These are phyloP conservation scores for Leishmania arabica DNA, from an alignment of 208 protist species.

Conservation along the genomic window DNA sequence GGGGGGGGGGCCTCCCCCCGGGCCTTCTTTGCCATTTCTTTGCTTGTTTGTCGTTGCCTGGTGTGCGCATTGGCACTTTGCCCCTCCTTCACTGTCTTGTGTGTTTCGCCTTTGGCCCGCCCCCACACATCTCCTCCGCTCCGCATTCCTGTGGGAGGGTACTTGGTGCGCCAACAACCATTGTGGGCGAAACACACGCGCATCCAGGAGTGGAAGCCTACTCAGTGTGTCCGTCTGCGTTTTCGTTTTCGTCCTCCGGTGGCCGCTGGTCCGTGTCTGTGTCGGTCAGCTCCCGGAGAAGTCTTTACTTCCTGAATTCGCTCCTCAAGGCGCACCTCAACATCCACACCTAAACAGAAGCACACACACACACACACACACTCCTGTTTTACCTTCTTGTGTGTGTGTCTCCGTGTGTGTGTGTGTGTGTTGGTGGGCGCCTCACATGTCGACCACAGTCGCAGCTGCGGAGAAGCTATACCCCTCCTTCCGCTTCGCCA, in stretches of 20 bases:
- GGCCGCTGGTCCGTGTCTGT: background rate
- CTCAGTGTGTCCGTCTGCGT: background rate
- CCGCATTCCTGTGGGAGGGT: background rate
- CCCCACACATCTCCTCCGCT: background rate
- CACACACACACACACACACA: background rate
- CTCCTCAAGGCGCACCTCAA: background rate
- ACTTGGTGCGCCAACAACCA: background rate
- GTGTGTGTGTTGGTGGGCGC: background rate
- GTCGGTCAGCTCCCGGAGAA: background rate
- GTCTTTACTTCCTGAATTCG: background rate
- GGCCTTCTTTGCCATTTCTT: background rate
- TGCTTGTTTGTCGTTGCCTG: background rate
- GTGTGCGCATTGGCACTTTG: background rate
- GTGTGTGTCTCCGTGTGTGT: too few relatives aligned
- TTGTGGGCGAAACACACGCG: background rate
- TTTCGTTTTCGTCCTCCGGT: background rate
- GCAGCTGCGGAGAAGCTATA: constrained; percentile 18
- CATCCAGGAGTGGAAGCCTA: background rate
- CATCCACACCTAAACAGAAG: background rate
- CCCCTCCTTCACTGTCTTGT: background rate
- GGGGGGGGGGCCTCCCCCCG: too few relatives aligned
- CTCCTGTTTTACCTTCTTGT: background rate
- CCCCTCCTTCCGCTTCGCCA: constrained; percentile 71
- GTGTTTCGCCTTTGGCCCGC: background rate
- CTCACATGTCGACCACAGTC: background rate